These are phyloP conservation scores for Piper betle DNA, from an alignment of 164 flowering plant genomes.

Conservation along the genomic window DNA sequence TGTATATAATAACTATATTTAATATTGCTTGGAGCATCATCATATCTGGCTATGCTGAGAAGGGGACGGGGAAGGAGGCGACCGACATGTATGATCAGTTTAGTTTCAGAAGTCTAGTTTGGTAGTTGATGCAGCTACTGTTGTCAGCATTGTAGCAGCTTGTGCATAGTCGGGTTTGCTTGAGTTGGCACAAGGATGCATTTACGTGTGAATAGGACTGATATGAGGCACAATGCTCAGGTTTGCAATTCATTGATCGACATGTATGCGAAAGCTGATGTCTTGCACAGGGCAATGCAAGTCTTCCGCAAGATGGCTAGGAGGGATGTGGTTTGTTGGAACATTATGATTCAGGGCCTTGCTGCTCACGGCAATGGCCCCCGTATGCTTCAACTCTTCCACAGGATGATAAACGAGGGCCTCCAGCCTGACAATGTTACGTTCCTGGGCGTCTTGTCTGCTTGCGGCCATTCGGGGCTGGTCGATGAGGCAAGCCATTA, in stretches of 20 bases:
- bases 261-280: too few species aligned
- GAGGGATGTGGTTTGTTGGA: constrained; percentile 71
- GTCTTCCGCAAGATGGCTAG: constrained; percentile 31
- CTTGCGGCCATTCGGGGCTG: constrained; percentile 15
- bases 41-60: too few species aligned
- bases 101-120: constrained; percentile 34
- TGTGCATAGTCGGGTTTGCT: constrained; percentile 74
- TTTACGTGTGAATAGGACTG: constrained; percentile 25
- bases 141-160: constrained; percentile 57
- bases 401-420: constrained; percentile 45
- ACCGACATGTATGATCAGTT: constrained; percentile 35
- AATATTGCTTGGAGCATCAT: too few species aligned
- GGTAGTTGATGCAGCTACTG: constrained; percentile 38
- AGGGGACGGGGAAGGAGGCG: too few species aligned
- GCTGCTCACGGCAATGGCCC: constrained; percentile 62
- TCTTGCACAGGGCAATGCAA: constrained; percentile 30
- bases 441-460: constrained; percentile 15
- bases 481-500: too few species aligned
- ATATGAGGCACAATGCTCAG: constrained; percentile 18
- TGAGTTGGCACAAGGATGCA: constrained; percentile 47
- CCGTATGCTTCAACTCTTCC: constrained; percentile 21
- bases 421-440: constrained; percentile 14
- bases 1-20: too few species aligned
- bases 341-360: constrained; percentile 61
- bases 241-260: constrained; percentile 65